Base-by-base conservation (phyloP, 108 stramenopile genomes). In the Pseudonitzschia pungens region DNA sequence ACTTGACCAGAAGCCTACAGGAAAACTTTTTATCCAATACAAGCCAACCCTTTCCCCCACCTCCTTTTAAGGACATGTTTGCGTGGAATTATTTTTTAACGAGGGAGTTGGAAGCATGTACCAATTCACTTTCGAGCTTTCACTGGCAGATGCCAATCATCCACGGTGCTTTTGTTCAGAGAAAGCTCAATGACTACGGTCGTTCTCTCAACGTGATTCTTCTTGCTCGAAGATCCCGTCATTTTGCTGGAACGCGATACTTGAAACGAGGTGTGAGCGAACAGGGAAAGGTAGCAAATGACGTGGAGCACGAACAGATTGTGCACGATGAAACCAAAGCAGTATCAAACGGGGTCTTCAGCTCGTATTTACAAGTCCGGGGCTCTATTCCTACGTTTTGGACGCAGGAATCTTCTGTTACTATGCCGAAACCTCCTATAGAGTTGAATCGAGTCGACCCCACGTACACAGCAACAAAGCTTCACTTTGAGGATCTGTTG, bases 181-280 rank as follows among this genome's bases (percentile, higher is more conserved):
- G 95, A 22, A 95, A 95, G 63, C 63, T 95, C 57, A 80, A 92
- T 73, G 91, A 97, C 56, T 95, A 97, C 48, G 97, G 97, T 4
- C 80, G 96, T 15, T 83, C 86, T 22, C 77, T 99, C 24, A 95
- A 94, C 76, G 73, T 99, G 44, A 88, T 88, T 29, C 80, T 99
- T 21, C 65, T 99, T 21, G 98, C 97, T 8, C 87, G 99, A 42
- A 77, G 99, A 48, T 93, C 96, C 10, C 83, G 97, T 2, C 96
- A 98, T 67, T 99, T 97, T 84, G 99, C 99, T 7, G 99, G 99
- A 7, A 98, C 98, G 2, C 76, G 99, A 44, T 99, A 99, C 74
- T 80, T 98, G 51, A 99, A 99, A 82, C 91, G 99, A 18, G 98
- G 99, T 32, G 96, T 97, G 14, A 94, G 83, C 77, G 97, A 97